Evolutionary conservation across 2,329 filamentous ascomycete genomes (phyloP).

Genomic region (Claviceps quebecensis): DNA sequence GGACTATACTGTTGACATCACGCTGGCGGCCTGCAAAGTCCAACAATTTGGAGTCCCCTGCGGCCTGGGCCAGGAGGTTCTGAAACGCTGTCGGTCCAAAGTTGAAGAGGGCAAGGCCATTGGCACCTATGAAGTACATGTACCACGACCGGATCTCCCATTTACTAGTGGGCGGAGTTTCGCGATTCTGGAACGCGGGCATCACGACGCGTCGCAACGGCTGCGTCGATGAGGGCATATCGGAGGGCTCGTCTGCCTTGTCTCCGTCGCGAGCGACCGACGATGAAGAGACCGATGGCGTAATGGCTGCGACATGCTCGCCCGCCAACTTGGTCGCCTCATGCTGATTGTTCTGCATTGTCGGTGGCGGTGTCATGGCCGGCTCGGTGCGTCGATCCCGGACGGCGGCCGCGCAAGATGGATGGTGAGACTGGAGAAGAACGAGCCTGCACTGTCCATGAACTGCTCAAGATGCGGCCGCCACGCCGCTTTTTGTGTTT

Average conservation of each 20-base stretch:
- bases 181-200: slow-evolving; percentile 1
- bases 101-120: slow-evolving; percentile 48
- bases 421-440: not conserved
- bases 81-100: slow-evolving; percentile 52
- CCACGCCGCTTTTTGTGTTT: no score
- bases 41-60: slow-evolving; percentile 35
- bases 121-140: slow-evolving; percentile 51
- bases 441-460: not conserved
- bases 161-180: slow-evolving; percentile 10
- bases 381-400: not conserved
- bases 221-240: not conserved
- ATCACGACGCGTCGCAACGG: not conserved
- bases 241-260: not conserved
- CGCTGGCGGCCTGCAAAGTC: slow-evolving; percentile 40
- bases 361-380: not conserved
- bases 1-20: slow-evolving; percentile 51
- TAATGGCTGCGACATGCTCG: not conserved
- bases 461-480: not conserved
- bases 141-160: slow-evolving; percentile 16
- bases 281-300: not conserved
- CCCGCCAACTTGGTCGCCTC: not conserved
- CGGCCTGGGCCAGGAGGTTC: slow-evolving; percentile 48
- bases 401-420: not conserved
- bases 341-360: not conserved
- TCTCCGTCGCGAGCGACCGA: not conserved